These are phyloP conservation scores for Ceratocystis papillata DNA, from an alignment of 2,329 filamentous ascomycete species.

Conservation along the genomic window DNA sequence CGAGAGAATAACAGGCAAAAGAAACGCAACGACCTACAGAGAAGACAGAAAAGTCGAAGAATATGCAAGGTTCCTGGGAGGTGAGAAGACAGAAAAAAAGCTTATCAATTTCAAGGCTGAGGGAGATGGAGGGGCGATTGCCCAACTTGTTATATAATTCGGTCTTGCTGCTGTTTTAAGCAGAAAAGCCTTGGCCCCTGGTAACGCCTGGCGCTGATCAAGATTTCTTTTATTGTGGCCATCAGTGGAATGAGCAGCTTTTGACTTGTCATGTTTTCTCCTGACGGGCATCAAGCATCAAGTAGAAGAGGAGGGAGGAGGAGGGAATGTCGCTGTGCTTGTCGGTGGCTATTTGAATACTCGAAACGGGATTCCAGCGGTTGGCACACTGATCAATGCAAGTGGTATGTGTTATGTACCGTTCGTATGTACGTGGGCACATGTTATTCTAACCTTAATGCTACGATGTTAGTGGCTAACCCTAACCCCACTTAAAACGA, in stretches of 20 bases:
- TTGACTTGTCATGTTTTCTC: slow-evolving; percentile 10
- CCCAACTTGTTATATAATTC: not conserved
- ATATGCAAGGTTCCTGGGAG: not conserved
- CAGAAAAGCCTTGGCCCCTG: slow-evolving; percentile 2
- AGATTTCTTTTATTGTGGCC: not conserved
- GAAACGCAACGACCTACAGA: not conserved
- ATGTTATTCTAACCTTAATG: not conserved
- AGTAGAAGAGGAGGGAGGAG: not conserved
- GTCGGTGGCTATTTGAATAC: too few relatives aligned
- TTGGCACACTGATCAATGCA: not conserved
- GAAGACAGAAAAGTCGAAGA: not conserved
- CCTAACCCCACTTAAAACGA: slow-evolving; percentile 13
- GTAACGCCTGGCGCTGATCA: slow-evolving; percentile 3
- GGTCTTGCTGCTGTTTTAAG: slow-evolving; percentile 3
- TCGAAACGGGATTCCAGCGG: not conserved
- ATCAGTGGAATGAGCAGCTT: not conserved
- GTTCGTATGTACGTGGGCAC: not conserved
- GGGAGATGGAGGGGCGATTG: not conserved
- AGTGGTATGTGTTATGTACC: not conserved
- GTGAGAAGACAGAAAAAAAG: not conserved
- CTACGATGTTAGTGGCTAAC: not conserved
- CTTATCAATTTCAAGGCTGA: slow-evolving; percentile 4
- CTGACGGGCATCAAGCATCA: not conserved
- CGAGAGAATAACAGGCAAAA: not conserved
- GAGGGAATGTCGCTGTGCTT: too few relatives aligned